Evolutionary conservation across 164 flowering plant species (phyloP), one percentile per base, ranked within the genome.

Genomic region (Chimonanthus salicifolius): DNA sequence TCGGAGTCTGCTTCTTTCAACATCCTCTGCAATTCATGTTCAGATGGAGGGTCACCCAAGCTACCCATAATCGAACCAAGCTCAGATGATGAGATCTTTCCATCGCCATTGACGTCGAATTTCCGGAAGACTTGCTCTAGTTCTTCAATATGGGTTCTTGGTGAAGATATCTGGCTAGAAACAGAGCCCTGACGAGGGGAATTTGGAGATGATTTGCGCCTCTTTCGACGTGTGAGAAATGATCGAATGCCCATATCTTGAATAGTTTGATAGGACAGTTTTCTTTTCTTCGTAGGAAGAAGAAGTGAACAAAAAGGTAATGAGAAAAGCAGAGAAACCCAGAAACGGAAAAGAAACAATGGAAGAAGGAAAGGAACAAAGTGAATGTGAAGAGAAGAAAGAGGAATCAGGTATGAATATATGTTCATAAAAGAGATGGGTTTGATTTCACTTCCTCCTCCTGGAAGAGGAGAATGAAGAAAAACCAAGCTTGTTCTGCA

Each of bases 71-170:
- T 86, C 45, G 85, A 71, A 0, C 92, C 89, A 5, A 92, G 83
- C 78, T 92, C 98, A 2, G 87, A 48, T 3, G 90, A 75, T 2
- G 89, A 89, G 76, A 92, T 92, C 81, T 86, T 88, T 45, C 96
- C 97, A 78, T 92, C 98, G n/a, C 89, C 89, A 64, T 92, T 91
- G 21, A 72, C 89, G 82, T 92, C 98, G 80, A 92, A 92, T 69
- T 79, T 84, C 73, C 78, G 84, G 85, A 92, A 92, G 3, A 92
- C 94, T 6, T 78, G 79, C 66, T 87, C 85, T 1, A 92, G 86
- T 64, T 89, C 94, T 15, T 77, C 85, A 70, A 82, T 68, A 10
- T 80, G 82, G 15, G 80, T 58, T 6, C 74, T 58, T 10, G 50
- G 45, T 16, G 54, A 47, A 16, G 49, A 7, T 3, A 9, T 6